Evolutionary conservation across 345 rosid species (phyloP).

Genomic region (Camelina neglecta): DNA sequence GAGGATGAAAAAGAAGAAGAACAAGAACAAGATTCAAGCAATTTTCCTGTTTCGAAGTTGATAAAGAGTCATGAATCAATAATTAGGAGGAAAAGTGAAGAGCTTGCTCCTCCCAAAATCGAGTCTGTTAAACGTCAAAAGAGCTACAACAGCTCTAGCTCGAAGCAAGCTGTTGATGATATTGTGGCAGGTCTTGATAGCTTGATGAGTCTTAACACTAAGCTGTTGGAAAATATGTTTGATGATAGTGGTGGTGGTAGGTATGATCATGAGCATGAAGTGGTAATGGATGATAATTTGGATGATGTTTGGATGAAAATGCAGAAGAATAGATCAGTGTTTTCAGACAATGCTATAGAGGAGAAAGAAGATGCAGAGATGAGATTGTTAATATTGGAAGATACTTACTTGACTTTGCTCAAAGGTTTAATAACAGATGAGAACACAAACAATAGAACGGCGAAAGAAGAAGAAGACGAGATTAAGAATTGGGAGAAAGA

Average conservation of each 20-base stretch:
- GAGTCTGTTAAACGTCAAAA: conserved; percentile 42
- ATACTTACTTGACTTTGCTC: conserved; percentile 48
- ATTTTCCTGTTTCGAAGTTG: conserved; percentile 56
- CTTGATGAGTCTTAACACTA: conserved; percentile 47
- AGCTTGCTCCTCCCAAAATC: conserved; percentile 33
- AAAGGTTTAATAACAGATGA: conserved; percentile 43
- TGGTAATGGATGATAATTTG: conserved; percentile 34
- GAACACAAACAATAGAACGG: conserved; percentile 28
- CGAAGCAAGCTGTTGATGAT: conserved; percentile 50
- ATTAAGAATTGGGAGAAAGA: conserved; percentile 34
- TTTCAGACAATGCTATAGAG: conserved; percentile 37
- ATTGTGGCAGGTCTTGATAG: conserved; percentile 49
- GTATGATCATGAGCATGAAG: not conserved
- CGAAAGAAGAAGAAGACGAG: conserved; percentile 31
- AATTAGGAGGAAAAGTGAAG: conserved; percentile 58
- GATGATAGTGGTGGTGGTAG: conserved; percentile 17
- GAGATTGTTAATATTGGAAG: conserved; percentile 45
- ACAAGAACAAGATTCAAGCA: conserved; percentile 40
- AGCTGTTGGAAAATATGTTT: conserved; percentile 30
- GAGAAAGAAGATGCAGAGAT: conserved; percentile 53
- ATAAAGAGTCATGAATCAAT: conserved; percentile 68
- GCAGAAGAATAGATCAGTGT: conserved; percentile 37
- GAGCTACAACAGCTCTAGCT: conserved; percentile 36
- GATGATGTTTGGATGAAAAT: conserved; percentile 56
- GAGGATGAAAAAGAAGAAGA: not conserved